Base-by-base conservation (phyloP, 2,329 filamentous ascomycete genomes). In the Byssochlamys sp. region DNA sequence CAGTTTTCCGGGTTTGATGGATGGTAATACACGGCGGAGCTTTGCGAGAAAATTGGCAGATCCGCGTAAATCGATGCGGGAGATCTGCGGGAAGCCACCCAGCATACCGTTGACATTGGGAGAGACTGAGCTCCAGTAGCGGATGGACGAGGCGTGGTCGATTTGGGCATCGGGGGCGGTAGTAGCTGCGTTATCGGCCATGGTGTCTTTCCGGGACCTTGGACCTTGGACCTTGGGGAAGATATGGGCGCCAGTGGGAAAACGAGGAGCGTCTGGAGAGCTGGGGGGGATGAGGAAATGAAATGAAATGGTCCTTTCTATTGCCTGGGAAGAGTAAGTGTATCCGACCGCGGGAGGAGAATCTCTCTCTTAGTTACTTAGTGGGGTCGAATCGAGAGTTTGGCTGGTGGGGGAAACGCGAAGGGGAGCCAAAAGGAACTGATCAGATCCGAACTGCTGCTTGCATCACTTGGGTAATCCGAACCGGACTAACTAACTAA, bases 21-120 rank as follows among this genome's bases (percentile, higher is more conserved):
- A 57, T 4, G 64, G 65, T 2, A 67, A 31, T 27, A 71, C 55
- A 1, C 73, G 70, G 6, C 81, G 81, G 3, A 91, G 73, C 66
- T 88, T 89, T 12, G 83, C 80, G 33, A 90, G 72, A 70, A 91
- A 90, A 55, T 81, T 85, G 33, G 81, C 80, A 0, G 84, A 89
- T 49, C 86, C 86, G 64, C 85, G 83, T 6, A 92, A 77, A 69
- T 91, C 89, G 59, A 88, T 81, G 60, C 83, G 81, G 33, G 84
- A 87, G 67, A 89, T 81, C 69, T 84, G 80, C 1, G 83, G 83
- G 77, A 72, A 91, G 58, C 81, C 89, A 60, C 90, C 91, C 1
- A 95, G 85, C 86, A 69, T 69, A 67, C 90, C 89, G 65, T 87
- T 81, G 61, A 82, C 79, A 59, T 81, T 70, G 14, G 71, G 60